These are phyloP conservation scores for Rhizopogon salebrosus DNA, from an alignment of 768 basidiomycete genomes.

Conservation along the genomic window DNA sequence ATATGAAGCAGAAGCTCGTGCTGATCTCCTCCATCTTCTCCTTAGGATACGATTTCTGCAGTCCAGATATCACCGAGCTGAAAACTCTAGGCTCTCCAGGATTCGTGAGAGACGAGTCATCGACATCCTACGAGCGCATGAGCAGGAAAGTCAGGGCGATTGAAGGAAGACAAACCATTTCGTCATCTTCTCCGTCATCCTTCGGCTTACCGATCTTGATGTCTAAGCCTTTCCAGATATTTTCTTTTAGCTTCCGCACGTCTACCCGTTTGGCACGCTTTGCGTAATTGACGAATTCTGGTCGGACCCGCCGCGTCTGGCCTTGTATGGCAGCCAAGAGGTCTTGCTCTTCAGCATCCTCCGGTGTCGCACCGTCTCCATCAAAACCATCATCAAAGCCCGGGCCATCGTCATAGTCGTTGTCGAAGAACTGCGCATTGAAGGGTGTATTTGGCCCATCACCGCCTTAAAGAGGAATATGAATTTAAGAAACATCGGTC, in stretches of 20 bases:
- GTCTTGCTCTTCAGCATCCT: conserved; percentile 78
- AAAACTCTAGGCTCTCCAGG: conserved; percentile 66
- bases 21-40: conserved; percentile 99
- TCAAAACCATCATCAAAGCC: conserved; percentile 60
- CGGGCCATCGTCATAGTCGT: conserved; percentile 78
- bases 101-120: conserved; percentile 48
- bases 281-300: conserved; percentile 89
- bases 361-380: conserved; percentile 39
- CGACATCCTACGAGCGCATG: conserved; percentile 43
- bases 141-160: not conserved
- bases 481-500: conserved; percentile 9
- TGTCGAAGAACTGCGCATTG: conserved; percentile 96
- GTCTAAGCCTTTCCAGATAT: conserved; percentile 92
- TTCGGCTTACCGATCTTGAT: conserved; percentile 48
- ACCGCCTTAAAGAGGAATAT: conserved; percentile 26
- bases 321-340: conserved; percentile 77
- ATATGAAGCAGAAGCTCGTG: conserved; percentile 99
- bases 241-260: conserved; percentile 94
- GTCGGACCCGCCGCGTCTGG: conserved; percentile 72
- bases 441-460: conserved; percentile 66
- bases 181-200: conserved; percentile 35
- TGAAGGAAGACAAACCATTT: conserved; percentile 44
- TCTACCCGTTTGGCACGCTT: conserved; percentile 96
- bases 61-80: conserved; percentile 74
- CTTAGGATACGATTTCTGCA: conserved; percentile 77